These are phyloP conservation scores for Trichoderma pleuroti DNA, from an alignment of 2,329 filamentous ascomycete genomes.

Conservation along the genomic window DNA sequence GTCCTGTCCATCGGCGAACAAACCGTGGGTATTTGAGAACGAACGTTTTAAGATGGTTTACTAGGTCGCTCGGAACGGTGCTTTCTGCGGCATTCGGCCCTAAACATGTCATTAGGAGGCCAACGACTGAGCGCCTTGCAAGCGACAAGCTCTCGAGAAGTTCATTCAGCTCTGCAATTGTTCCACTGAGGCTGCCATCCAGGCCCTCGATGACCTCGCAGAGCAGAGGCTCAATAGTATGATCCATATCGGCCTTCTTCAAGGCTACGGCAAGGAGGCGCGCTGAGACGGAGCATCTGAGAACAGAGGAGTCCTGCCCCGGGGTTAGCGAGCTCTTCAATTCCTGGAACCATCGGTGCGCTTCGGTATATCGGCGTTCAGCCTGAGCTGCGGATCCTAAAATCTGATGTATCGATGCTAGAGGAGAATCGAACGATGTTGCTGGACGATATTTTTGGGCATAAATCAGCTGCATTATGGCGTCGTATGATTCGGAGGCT, in stretches of 20 bases:
- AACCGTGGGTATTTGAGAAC: slow-evolving; percentile 59
- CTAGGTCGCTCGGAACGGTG: slow-evolving; percentile 25
- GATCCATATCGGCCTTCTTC: slow-evolving; percentile 39
- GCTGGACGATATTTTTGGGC: slow-evolving; percentile 34
- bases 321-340: slow-evolving; percentile 39
- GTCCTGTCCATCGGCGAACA: slow-evolving; percentile 59
- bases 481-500: slow-evolving; percentile 31
- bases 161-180: slow-evolving; percentile 57
- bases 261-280: slow-evolving; percentile 54
- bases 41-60: slow-evolving; percentile 50
- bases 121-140: slow-evolving; percentile 53
- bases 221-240: slow-evolving; percentile 42
- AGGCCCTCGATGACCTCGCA: slow-evolving; percentile 50
- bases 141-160: slow-evolving; percentile 55
- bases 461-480: slow-evolving; percentile 33
- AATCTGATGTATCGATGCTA: slow-evolving; percentile 49
- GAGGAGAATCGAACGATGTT: slow-evolving; percentile 40
- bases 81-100: slow-evolving; percentile 21
- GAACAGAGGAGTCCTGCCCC: slow-evolving; percentile 45
- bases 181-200: slow-evolving; percentile 58
- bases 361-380: slow-evolving; percentile 46
- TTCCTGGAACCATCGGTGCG: slow-evolving; percentile 52
- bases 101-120: slow-evolving; percentile 39
- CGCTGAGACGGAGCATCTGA: slow-evolving; percentile 51
- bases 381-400: slow-evolving; percentile 49